Conservation (phyloP, 2,329 filamentous ascomycete species). For the Colletotrichum truncatum region DNA sequence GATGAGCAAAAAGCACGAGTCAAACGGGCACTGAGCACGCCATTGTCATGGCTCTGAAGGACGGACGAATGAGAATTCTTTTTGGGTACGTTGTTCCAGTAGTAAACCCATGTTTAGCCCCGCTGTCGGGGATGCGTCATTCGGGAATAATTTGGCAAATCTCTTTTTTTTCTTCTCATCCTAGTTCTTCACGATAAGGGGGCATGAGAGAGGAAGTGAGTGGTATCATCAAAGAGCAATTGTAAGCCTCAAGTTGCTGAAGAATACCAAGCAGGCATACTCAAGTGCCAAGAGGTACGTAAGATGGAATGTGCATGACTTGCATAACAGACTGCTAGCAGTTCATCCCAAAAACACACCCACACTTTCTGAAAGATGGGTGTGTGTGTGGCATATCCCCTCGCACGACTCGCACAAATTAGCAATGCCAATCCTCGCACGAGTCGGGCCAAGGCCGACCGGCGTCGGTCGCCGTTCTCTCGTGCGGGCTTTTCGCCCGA, state of each 20-base stretch:
- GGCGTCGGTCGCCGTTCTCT: background rate
- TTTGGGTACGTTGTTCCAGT: background rate
- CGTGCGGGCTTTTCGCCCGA: constrained; percentile 5
- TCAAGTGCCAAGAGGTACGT: background rate
- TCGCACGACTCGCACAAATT: background rate
- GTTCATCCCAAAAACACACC: constrained; percentile 11
- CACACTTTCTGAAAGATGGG: background rate
- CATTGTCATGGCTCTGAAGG: background rate
- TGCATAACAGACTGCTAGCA: constrained; percentile 10
- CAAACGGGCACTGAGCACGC: constrained; percentile 22
- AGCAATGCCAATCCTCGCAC: background rate
- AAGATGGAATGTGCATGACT: background rate
- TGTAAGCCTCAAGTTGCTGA: background rate
- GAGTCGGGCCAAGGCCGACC: constrained; percentile 26
- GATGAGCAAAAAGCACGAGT: constrained; percentile 14
- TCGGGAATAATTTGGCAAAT: constrained; percentile 8
- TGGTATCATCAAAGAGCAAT: background rate
- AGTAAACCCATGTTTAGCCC: constrained; percentile 7
- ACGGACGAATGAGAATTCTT: constrained; percentile 21
- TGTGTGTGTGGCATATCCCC: background rate
- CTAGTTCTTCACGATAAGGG: too few relatives aligned
- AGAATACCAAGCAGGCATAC: background rate
- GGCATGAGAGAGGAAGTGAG: background rate
- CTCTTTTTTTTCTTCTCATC: background rate
- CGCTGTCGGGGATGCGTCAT: constrained; percentile 16